These are phyloP conservation scores for Physaria fendleri DNA, from an alignment of 345 rosid species.

Conservation along the genomic window DNA sequence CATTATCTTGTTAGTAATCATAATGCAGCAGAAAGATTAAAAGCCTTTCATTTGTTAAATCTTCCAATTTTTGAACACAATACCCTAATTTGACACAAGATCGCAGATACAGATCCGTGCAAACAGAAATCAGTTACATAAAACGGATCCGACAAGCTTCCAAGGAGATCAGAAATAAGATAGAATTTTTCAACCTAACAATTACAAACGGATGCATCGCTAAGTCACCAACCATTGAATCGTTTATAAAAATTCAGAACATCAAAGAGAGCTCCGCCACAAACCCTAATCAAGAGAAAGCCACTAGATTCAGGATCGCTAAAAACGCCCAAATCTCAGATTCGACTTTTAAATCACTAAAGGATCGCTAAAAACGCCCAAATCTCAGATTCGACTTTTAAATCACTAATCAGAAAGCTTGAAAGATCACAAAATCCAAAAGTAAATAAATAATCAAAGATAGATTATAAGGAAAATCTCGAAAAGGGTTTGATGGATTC, in stretches of 20 bases:
- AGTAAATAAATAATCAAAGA: no score
- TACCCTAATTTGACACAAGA: background rate
- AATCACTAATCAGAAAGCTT: slow-evolving; percentile 14
- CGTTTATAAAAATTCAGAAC: slow-evolving; percentile 3
- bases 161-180: background rate
- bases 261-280: slow-evolving; percentile 25
- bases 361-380: slow-evolving; percentile 9
- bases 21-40: background rate
- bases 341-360: slow-evolving; percentile 7
- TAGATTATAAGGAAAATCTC: background rate
- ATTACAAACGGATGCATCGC: slow-evolving; percentile 25
- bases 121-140: background rate
- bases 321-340: slow-evolving; percentile 9
- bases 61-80: background rate
- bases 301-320: background rate
- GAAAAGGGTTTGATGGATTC: slow-evolving; percentile 27
- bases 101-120: slow-evolving; percentile 4
- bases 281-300: slow-evolving; percentile 1
- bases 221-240: slow-evolving; percentile 30
- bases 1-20: background rate
- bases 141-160: slow-evolving; percentile 7
- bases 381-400: slow-evolving; percentile 11
- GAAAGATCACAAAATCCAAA: slow-evolving; percentile 7
- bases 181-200: slow-evolving; percentile 13
- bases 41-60: background rate